Conservation (phyloP, 257 asterid genomes). For the Plantago ovata region DNA sequence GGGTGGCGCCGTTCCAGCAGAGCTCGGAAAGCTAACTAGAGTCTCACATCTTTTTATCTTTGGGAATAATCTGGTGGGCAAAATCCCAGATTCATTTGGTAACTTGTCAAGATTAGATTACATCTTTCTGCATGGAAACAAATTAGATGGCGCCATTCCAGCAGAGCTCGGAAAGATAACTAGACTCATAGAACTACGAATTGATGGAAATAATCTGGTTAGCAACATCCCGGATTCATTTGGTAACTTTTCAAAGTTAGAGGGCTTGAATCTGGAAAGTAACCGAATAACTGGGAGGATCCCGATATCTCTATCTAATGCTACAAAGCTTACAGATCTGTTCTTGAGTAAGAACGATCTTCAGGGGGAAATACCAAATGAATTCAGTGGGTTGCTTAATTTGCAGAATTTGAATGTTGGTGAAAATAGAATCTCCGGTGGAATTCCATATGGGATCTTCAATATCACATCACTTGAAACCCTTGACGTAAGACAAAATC, state of each 20-base stretch:
- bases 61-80: conserved; percentile 10
- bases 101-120: no score
- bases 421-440: conserved; percentile 28
- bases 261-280: conserved; percentile 33
- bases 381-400: conserved; percentile 22
- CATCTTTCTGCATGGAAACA: conserved; percentile 16
- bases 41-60: conserved; percentile 18
- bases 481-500: conserved; percentile 25
- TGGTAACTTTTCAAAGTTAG: conserved; percentile 18
- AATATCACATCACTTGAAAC: conserved; percentile 33
- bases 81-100: no score
- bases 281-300: conserved; percentile 35
- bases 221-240: conserved; percentile 31
- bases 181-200: conserved; percentile 15
- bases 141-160: conserved; percentile 29
- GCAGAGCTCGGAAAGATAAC: conserved; percentile 25
- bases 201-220: conserved; percentile 20
- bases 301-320: conserved; percentile 31
- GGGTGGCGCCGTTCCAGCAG: conserved; percentile 28
- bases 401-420: conserved; percentile 31
- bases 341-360: conserved; percentile 33
- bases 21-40: conserved; percentile 26
- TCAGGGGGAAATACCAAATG: conserved; percentile 30
- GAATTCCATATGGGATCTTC: conserved; percentile 28
- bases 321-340: conserved; percentile 24